Base-by-base conservation (phyloP, 2,329 filamentous ascomycete genomes). In the Fusarium pseudocircinatum region DNA sequence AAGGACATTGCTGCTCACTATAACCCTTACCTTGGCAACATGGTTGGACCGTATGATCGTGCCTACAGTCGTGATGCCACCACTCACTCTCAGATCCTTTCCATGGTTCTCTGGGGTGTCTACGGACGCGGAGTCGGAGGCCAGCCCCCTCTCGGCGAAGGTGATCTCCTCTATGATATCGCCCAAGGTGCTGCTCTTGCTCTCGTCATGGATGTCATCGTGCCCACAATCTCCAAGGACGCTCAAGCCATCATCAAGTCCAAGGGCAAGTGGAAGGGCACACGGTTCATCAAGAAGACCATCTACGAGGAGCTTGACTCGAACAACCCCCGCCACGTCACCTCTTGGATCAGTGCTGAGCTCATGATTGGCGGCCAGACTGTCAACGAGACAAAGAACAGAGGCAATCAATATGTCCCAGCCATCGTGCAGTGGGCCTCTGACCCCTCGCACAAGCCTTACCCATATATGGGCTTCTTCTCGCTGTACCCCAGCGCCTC, bases 321-420 rank as follows among this genome's bases (percentile, higher is more conserved):
- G 2, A 75, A 81, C 54, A 75, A 68, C 1, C 16, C 50, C 15
- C 80, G 84, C 26, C 76, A 78, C 4, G 79, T 79, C 9, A 83
- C 82, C 0, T 83, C 83, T 3, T 86, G 84, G 84, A 54, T 85
- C 28, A 83, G 81, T 43, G 78, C 83, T 9, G 73, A 80, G 14
- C 72, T 86, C 46, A 85, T 85, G 84, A 82, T 85, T 24, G 84
- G 84, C 2, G 83, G 77, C 0, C 68, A 83, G 72, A 66, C 79
- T 24, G 77, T 85, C 2, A 77, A 77, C 10, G 83, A 85, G 74
- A 78, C 77, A 2, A 74, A 70, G 26, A 82, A 81, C 70, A 77
- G 84, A 11, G 82, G 82, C 3, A 70, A 82, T 36, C 83, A 85
- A 73, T 85, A 83, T 63, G 63, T 66, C 5, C 63, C 63, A 5